Evolutionary conservation across 345 rosid genomes (phyloP).

Genomic region (Citrus unshiu): DNA sequence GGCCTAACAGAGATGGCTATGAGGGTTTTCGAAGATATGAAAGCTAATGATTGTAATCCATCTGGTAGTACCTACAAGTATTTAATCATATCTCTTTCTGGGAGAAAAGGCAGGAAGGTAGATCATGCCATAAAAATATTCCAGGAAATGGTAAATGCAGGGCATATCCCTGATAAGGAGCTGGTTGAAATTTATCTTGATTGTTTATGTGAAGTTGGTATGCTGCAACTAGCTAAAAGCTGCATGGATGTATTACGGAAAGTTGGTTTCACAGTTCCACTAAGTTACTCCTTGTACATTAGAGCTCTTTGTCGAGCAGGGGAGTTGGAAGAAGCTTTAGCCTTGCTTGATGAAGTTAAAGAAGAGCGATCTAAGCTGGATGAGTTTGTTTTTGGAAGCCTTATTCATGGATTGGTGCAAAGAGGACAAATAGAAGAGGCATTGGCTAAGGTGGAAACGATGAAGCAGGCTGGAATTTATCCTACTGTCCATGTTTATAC

Average conservation of each 20-base stretch:
- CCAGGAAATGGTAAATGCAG: constrained; percentile 60
- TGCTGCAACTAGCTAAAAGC: constrained; percentile 47
- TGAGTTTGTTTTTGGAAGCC: constrained; percentile 55
- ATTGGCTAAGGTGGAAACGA: constrained; percentile 52
- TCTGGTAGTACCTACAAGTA: constrained; percentile 60
- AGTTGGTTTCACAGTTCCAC: constrained; percentile 51
- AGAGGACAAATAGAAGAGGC: constrained; percentile 56
- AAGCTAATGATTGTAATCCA: constrained; percentile 42
- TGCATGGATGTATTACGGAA: constrained; percentile 43
- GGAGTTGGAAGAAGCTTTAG: constrained; percentile 60
- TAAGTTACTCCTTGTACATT: constrained; percentile 53
- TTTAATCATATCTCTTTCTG: constrained; percentile 65
- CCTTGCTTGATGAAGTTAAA: constrained; percentile 33
- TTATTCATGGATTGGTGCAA: constrained; percentile 56
- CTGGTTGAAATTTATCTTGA: constrained; percentile 52
- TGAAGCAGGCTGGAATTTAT: constrained; percentile 53
- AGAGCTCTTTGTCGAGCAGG: constrained; percentile 77
- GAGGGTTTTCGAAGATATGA: constrained; percentile 67
- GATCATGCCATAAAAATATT: constrained; percentile 56
- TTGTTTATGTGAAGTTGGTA: constrained; percentile 60
- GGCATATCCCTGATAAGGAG: constrained; percentile 59
- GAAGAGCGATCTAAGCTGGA: constrained; percentile 42
- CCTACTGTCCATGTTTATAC: constrained; percentile 74
- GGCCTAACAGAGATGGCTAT: constrained; percentile 78
- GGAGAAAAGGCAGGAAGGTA: constrained; percentile 64